A percentile compares a stretch with the other conserved stretches of the same genome.
Evolutionary conservation across 2,329 filamentous ascomycete genomes (phyloP).

Genomic region (Alternaria postmessia): DNA sequence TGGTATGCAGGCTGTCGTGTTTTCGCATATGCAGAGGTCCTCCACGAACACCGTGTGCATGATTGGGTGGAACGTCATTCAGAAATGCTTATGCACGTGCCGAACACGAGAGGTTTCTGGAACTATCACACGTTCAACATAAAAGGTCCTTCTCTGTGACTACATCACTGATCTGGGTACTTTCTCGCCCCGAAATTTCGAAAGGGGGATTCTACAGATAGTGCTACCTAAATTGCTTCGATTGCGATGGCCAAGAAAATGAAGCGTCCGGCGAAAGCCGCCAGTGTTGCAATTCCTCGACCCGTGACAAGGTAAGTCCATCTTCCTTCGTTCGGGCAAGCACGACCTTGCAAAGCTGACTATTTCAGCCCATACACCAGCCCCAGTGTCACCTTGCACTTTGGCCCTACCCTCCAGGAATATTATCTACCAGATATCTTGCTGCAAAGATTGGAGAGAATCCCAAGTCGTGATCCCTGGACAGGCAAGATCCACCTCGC

Average conservation of each 20-base stretch:
- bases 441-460: slow-evolving; percentile 1
- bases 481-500: slow-evolving; percentile 8
- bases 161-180: too few relatives aligned
- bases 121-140: neutral
- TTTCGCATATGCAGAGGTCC: slow-evolving; percentile 8
- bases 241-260: slow-evolving; percentile 4
- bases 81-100: neutral
- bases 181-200: accelerated
- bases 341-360: neutral
- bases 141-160: neutral
- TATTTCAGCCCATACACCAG: slow-evolving; percentile 4
- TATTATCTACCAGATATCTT: slow-evolving; percentile 1
- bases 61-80: neutral
- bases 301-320: neutral
- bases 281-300: neutral
- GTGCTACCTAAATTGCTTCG: neutral
- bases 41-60: slow-evolving; percentile 1
- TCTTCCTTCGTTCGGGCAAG: neutral
- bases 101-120: neutral
- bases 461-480: slow-evolving; percentile 7
- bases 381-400: slow-evolving; percentile 1
- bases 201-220: neutral
- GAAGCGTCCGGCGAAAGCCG: slow-evolving; percentile 1
- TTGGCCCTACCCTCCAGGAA: slow-evolving; percentile 3
- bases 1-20: slow-evolving; percentile 9